phyloP scores from a whole-genome alignment of 2,329 filamentous ascomycete species.

The Rosellinia necatrix region DNA sequence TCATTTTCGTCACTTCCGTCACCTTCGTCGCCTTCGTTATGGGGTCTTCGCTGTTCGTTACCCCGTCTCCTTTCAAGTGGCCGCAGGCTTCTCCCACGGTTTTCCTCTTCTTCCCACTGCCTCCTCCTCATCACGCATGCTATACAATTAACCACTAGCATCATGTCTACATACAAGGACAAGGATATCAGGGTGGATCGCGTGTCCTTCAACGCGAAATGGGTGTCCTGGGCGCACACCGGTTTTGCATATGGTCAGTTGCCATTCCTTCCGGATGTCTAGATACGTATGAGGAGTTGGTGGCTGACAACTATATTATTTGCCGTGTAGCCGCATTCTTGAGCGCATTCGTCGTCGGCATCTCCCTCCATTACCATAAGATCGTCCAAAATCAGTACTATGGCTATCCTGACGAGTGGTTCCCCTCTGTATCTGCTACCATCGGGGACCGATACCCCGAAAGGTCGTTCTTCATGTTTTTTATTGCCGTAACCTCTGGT shows the following conservation, averaged over 20 bases:
- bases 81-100: not conserved
- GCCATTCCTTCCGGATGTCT: not conserved
- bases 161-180: slow-evolving; percentile 59
- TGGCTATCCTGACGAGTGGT: slow-evolving; percentile 94
- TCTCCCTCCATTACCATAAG: slow-evolving; percentile 87
- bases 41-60: not conserved
- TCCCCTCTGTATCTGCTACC: slow-evolving; percentile 92
- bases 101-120: not conserved
- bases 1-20: not conserved
- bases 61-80: not conserved
- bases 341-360: slow-evolving; percentile 81
- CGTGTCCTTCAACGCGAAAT: slow-evolving; percentile 77
- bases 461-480: slow-evolving; percentile 94
- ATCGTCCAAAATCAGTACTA: slow-evolving; percentile 98
- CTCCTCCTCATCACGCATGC: slow-evolving; percentile 10
- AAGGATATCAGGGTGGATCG: slow-evolving; percentile 62
- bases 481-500: slow-evolving; percentile 95
- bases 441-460: slow-evolving; percentile 98
- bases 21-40: not conserved
- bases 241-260: slow-evolving; percentile 75
- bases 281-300: too few relatives aligned
- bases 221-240: slow-evolving; percentile 90
- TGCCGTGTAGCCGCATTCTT: slow-evolving; percentile 73
- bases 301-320: slow-evolving; percentile 11
- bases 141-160: not conserved